Evolutionary conservation across 495 filamentous ascomycete genomes (phyloP).

Genomic region (Neurospora sublineolata): DNA sequence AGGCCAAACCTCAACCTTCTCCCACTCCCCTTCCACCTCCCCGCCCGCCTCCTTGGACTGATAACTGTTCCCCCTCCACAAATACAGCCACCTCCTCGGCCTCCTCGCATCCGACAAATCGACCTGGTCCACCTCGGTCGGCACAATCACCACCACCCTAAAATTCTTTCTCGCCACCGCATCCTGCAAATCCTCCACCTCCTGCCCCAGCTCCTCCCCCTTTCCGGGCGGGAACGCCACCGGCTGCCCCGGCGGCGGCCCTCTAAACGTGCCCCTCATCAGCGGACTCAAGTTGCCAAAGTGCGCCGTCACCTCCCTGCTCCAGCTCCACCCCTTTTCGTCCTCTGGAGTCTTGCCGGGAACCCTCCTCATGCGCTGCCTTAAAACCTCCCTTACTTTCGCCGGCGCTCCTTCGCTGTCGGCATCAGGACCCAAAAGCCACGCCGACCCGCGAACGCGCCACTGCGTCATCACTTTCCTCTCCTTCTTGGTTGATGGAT

Average conservation of each 20-base stretch:
- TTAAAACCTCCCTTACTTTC: slow-evolving; percentile 34
- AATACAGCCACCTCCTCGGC: slow-evolving; percentile 56
- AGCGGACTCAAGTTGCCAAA: slow-evolving; percentile 76
- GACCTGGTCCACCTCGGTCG: slow-evolving; percentile 65
- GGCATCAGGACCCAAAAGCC: slow-evolving; percentile 47
- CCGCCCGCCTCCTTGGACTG: slow-evolving; percentile 22
- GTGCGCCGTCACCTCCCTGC: slow-evolving; percentile 62
- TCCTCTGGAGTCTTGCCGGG: slow-evolving; percentile 7
- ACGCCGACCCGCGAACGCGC: slow-evolving; percentile 69
- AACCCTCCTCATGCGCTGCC: slow-evolving; percentile 32
- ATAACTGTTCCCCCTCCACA: slow-evolving; percentile 30
- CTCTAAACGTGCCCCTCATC: slow-evolving; percentile 68
- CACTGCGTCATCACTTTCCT: slow-evolving; percentile 49
- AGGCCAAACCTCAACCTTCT: slow-evolving; percentile 72
- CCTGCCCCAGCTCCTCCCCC: slow-evolving; percentile 50
- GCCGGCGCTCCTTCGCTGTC: slow-evolving; percentile 38
- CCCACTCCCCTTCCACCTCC: slow-evolving; percentile 50
- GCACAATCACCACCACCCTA: slow-evolving; percentile 70
- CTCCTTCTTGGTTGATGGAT: background rate
- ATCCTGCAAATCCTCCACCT: slow-evolving; percentile 57
- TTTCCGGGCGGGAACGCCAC: slow-evolving; percentile 31
- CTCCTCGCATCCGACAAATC: slow-evolving; percentile 58
- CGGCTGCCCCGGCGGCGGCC: slow-evolving; percentile 62
- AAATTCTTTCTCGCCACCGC: slow-evolving; percentile 65
- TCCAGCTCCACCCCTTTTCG: slow-evolving; percentile 49